These are phyloP conservation scores for Catenaria anguillulae DNA, from an alignment of 371 early-diverging fungal species.

Conservation along the genomic window DNA sequence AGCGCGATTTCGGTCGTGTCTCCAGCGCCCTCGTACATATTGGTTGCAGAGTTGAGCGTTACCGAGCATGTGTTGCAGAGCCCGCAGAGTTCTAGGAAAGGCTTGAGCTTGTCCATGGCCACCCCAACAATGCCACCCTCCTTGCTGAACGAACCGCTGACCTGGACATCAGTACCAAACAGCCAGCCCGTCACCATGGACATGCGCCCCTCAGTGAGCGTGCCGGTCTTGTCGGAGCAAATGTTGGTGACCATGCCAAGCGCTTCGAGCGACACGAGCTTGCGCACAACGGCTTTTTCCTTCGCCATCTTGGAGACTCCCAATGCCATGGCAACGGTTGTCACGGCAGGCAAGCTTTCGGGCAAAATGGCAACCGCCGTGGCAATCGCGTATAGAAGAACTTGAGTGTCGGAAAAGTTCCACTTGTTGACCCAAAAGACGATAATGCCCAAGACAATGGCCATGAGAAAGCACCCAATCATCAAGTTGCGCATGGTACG, in stretches of 20 bases:
- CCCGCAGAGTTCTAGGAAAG: background rate
- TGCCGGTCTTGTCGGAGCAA: constrained; percentile 71
- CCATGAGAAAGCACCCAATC: background rate
- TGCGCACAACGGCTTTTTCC: constrained; percentile 18
- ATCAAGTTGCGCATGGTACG: constrained; percentile 42
- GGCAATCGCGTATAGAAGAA: constrained; percentile 9
- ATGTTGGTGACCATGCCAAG: constrained; percentile 14
- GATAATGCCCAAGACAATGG: constrained; percentile 5
- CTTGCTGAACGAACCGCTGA: background rate
- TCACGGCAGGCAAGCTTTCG: constrained; percentile 22
- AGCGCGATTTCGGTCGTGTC: constrained; percentile 16
- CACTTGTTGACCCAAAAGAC: no score
- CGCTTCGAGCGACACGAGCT: constrained; percentile 10
- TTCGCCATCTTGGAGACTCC: constrained; percentile 17
- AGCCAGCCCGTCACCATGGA: background rate
- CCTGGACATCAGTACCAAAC: background rate
- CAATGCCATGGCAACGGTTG: constrained; percentile 14
- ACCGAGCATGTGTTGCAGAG: constrained; percentile 11
- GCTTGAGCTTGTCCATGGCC: background rate
- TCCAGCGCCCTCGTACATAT: constrained; percentile 7
- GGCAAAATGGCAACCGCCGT: constrained; percentile 22
- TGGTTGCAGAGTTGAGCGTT: background rate
- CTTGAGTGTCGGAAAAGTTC: background rate
- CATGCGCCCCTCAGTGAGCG: constrained; percentile 87
- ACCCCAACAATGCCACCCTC: background rate